Percentiles rank a stretch among this genome's conserved stretches.
These are phyloP conservation scores for Patellifolia procumbens DNA, from an alignment of 179 eudicot genomes.

Conservation along the genomic window DNA sequence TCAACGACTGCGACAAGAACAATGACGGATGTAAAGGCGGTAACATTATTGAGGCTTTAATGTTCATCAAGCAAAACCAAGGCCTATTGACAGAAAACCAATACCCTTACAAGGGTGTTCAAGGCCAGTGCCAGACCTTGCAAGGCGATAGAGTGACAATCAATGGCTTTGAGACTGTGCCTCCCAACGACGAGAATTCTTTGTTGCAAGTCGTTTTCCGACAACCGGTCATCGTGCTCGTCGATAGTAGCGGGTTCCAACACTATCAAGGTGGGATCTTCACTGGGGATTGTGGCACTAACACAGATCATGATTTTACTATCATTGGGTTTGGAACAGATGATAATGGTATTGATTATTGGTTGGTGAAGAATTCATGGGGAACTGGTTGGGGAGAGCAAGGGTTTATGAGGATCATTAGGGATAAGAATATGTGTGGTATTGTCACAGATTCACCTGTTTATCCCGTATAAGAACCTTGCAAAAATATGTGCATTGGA, in stretches of 20 bases:
- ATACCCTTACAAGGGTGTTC: constrained; percentile 34
- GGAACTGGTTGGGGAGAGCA: no score
- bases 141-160: constrained; percentile 22
- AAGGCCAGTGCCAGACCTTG: constrained; percentile 20
- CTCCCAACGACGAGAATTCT: constrained; percentile 24
- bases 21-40: constrained; percentile 32
- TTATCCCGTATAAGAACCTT: constrained; percentile 17
- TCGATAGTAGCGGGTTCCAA: not conserved
- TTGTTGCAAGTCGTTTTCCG: not conserved
- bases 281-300: constrained; percentile 17
- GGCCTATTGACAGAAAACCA: constrained; percentile 34
- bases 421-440: no score
- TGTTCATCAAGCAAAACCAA: constrained; percentile 27
- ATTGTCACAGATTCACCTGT: constrained; percentile 12
- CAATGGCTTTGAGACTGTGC: constrained; percentile 26
- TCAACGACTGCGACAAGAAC: constrained; percentile 36
- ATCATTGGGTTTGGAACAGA: no score
- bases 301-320: constrained; percentile 31
- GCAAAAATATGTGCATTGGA: no score
- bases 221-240: not conserved
- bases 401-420: no score
- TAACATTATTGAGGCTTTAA: constrained; percentile 19
- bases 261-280: constrained; percentile 5
- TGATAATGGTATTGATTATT: no score
- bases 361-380: no score